phyloP scores from a whole-genome alignment of 495 filamentous ascomycete species.

The Amniculicola lignicola region DNA sequence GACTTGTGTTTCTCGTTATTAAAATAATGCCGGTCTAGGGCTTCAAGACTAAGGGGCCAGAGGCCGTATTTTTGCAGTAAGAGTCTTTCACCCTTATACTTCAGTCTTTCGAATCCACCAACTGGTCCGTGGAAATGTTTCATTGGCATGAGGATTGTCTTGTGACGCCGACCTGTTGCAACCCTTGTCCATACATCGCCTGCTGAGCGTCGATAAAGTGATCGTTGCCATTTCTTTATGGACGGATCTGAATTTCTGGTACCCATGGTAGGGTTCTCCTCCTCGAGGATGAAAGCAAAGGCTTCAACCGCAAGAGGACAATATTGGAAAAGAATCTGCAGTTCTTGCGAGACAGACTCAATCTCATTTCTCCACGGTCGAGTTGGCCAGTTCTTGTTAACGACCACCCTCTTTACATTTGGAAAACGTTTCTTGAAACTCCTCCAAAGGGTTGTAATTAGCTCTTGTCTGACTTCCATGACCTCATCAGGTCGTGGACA shows the following conservation, averaged over 20 bases:
- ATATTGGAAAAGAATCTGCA: not conserved
- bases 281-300: conserved; percentile 5
- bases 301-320: conserved; percentile 7
- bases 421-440: conserved; percentile 10
- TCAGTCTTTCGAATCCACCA: conserved; percentile 1
- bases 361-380: not conserved
- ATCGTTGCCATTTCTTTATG: conserved; percentile 6
- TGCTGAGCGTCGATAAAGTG: conserved; percentile 2
- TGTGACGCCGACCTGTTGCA: not conserved
- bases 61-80: conserved; percentile 1
- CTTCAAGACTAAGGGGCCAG: not conserved
- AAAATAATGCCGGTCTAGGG: conserved; percentile 11
- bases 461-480: not conserved
- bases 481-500: conserved; percentile 1
- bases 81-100: not conserved
- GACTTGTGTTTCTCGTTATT: not conserved
- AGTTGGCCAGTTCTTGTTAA: conserved; percentile 7
- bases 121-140: conserved; percentile 7
- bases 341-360: not conserved
- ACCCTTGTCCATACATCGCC: conserved; percentile 11
- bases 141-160: conserved; percentile 2
- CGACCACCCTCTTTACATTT: not conserved
- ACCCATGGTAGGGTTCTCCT: not conserved
- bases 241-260: not conserved
- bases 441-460: conserved; percentile 1